phyloP scores from a whole-genome alignment of 2,329 filamentous ascomycete genomes.

The Colletotrichum euphorbiae region DNA sequence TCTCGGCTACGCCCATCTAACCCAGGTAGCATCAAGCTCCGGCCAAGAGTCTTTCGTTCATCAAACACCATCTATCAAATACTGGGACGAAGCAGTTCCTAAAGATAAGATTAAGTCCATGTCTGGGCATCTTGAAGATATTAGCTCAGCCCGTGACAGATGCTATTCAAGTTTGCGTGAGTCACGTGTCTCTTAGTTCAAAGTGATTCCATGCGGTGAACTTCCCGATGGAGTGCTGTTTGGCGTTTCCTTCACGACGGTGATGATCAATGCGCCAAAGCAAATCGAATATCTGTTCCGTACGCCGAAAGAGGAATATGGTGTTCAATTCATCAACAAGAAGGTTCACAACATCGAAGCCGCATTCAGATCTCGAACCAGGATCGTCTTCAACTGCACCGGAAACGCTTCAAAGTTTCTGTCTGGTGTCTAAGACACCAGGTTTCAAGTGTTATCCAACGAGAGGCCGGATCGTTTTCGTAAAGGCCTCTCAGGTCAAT shows the following conservation, averaged over 20 bases:
- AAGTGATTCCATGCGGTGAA: constrained; percentile 44
- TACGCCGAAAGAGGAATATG: too few relatives aligned
- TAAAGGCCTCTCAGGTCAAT: constrained; percentile 48
- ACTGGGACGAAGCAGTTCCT: constrained; percentile 54
- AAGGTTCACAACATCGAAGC: too few relatives aligned
- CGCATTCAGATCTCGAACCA: too few relatives aligned
- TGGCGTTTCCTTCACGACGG: constrained; percentile 51
- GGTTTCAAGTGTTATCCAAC: too few relatives aligned
- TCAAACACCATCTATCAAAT: constrained; percentile 53
- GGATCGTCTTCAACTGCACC: too few relatives aligned
- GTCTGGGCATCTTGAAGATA: constrained; percentile 50
- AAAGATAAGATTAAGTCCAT: constrained; percentile 55
- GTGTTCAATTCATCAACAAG: too few relatives aligned
- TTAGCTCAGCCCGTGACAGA: constrained; percentile 43
- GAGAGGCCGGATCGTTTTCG: too few relatives aligned
- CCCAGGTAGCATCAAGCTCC: constrained; percentile 47
- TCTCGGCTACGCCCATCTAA: constrained; percentile 53
- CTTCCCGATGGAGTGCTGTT: constrained; percentile 49
- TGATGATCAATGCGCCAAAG: too few relatives aligned
- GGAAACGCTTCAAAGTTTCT: too few relatives aligned
- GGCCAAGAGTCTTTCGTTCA: constrained; percentile 50
- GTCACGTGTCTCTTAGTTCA: constrained; percentile 45
- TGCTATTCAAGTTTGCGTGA: too few relatives aligned
- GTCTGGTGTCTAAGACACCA: too few relatives aligned
- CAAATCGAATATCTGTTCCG: too few relatives aligned